Conservation (phyloP, 2,329 filamentous ascomycete genomes). For the Stylonectria norvegica region DNA sequence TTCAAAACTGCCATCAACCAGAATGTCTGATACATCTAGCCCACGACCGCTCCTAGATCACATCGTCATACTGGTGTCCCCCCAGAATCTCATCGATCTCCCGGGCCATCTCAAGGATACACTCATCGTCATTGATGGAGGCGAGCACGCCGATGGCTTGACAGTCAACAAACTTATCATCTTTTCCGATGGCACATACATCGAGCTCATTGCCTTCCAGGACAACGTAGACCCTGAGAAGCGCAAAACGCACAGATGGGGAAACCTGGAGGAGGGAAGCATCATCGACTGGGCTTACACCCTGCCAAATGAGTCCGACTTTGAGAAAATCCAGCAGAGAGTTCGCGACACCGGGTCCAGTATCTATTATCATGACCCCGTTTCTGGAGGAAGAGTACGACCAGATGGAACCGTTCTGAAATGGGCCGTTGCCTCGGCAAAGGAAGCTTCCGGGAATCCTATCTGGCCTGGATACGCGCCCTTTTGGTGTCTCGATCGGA, state of each 20-base stretch:
- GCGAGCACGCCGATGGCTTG: slow-evolving; percentile 56
- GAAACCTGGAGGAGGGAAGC: slow-evolving; percentile 43
- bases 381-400: slow-evolving; percentile 50
- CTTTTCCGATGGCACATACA: slow-evolving; percentile 61
- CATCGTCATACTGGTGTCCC: slow-evolving; percentile 60
- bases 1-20: background rate
- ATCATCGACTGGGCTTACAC: slow-evolving; percentile 62
- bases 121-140: slow-evolving; percentile 59
- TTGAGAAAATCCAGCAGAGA: slow-evolving; percentile 35
- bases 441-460: slow-evolving; percentile 17
- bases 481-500: slow-evolving; percentile 65
- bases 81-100: slow-evolving; percentile 42
- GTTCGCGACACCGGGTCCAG: slow-evolving; percentile 32
- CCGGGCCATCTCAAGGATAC: slow-evolving; percentile 49
- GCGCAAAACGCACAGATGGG: slow-evolving; percentile 57
- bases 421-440: slow-evolving; percentile 55
- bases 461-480: slow-evolving; percentile 50
- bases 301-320: slow-evolving; percentile 33
- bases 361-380: slow-evolving; percentile 46
- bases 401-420: slow-evolving; percentile 55
- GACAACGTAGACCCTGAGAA: slow-evolving; percentile 38
- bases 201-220: slow-evolving; percentile 64
- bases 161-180: slow-evolving; percentile 62
- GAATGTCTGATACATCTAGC: slow-evolving; percentile 10
- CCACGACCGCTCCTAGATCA: slow-evolving; percentile 51